These are phyloP conservation scores for Colletotrichum filicis DNA, from an alignment of 2,329 filamentous ascomycete genomes.

Conservation along the genomic window DNA sequence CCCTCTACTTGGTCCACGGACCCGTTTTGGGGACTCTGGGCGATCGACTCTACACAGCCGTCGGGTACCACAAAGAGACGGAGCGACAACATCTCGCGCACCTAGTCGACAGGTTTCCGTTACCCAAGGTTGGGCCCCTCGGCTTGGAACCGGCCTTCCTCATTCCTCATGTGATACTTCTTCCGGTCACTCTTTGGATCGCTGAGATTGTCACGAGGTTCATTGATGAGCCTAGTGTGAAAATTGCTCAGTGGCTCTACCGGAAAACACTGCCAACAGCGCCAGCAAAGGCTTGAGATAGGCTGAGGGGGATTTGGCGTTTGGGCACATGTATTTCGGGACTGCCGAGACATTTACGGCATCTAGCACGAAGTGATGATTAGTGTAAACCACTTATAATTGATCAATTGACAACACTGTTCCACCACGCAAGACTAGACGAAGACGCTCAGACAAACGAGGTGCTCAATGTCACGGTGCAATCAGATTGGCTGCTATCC, in stretches of 20 bases:
- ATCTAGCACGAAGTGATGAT: background rate
- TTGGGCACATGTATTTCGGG: background rate
- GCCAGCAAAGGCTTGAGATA: background rate
- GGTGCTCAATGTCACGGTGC: background rate
- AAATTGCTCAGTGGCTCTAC: slow-evolving; percentile 68
- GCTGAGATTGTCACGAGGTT: slow-evolving; percentile 66
- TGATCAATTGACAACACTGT: background rate
- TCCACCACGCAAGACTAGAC: background rate
- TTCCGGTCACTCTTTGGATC: slow-evolving; percentile 68
- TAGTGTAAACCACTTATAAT: background rate
- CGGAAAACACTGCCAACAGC: slow-evolving; percentile 48
- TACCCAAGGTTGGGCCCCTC: slow-evolving; percentile 66
- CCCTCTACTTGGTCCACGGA: slow-evolving; percentile 70
- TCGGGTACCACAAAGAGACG: slow-evolving; percentile 63
- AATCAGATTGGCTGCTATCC: background rate
- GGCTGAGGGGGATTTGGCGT: background rate
- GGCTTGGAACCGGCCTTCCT: slow-evolving; percentile 72
- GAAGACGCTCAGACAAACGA: background rate
- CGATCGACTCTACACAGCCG: slow-evolving; percentile 71
- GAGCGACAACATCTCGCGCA: slow-evolving; percentile 62
- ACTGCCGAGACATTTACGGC: background rate
- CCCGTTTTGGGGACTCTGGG: slow-evolving; percentile 59
- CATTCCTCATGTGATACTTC: slow-evolving; percentile 66
- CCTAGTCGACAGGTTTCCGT: slow-evolving; percentile 67
- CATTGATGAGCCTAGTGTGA: slow-evolving; percentile 71